Percentiles rank a stretch among this genome's conserved stretches.
These are phyloP conservation scores for Neonectria hederae DNA, from an alignment of 2,329 filamentous ascomycete genomes.

Conservation along the genomic window DNA sequence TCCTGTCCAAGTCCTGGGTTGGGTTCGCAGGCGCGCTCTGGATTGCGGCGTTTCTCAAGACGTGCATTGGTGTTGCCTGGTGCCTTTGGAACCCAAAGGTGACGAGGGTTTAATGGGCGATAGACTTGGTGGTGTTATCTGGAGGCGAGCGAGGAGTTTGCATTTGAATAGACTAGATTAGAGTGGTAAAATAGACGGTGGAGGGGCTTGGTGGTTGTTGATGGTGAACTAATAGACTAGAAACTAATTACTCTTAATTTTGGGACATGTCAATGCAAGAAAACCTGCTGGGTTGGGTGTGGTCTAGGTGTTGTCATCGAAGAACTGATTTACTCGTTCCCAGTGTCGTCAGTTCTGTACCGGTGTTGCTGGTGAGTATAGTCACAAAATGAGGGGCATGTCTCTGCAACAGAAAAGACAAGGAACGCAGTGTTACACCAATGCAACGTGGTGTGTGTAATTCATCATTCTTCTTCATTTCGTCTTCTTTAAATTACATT, in stretches of 20 bases:
- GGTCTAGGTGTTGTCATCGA: not conserved
- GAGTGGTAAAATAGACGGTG: not conserved
- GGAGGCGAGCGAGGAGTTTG: not conserved
- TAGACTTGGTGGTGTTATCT: not conserved
- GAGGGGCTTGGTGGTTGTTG: not conserved
- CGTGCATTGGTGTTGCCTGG: slow-evolving; percentile 35
- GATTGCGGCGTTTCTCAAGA: slow-evolving; percentile 41
- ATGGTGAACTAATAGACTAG: not conserved
- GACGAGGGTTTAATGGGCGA: not conserved
- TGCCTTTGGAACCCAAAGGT: slow-evolving; percentile 39
- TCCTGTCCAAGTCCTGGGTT: slow-evolving; percentile 41
- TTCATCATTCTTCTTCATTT: slow-evolving; percentile 3
- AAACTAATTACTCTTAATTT: not conserved
- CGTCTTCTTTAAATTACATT: slow-evolving; percentile 53
- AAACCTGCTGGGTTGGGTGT: not conserved
- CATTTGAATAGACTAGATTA: not conserved
- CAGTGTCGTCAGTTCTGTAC: too few species aligned
- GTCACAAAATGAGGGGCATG: not conserved
- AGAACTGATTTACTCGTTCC: too few species aligned
- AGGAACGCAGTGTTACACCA: not conserved
- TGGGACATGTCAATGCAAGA: not conserved
- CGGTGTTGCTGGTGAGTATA: too few species aligned
- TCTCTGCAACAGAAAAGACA: not conserved
- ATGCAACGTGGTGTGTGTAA: not conserved
- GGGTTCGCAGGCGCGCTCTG: slow-evolving; percentile 41